phyloP scores from a whole-genome alignment of 2,329 filamentous ascomycete genomes.

The Arthrobotrys musiformis region DNA sequence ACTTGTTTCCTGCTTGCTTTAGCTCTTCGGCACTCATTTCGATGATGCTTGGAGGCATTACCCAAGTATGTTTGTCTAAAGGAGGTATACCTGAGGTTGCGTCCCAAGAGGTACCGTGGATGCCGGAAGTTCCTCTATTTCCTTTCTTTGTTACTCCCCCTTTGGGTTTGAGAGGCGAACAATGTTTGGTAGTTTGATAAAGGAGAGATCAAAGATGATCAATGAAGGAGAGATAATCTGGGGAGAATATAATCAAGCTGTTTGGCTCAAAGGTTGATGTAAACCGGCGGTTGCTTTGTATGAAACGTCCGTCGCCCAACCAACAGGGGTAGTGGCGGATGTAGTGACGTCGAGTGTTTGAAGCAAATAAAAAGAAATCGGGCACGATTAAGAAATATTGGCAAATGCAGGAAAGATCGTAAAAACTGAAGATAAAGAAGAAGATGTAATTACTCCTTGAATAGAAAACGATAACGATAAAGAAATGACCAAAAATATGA shows the following conservation, averaged over 20 bases:
- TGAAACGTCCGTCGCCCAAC: background rate
- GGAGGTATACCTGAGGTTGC: background rate
- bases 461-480: background rate
- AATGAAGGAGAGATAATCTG: background rate
- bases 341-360: background rate
- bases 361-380: background rate
- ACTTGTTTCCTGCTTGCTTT: slow-evolving; percentile 58
- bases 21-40: slow-evolving; percentile 57
- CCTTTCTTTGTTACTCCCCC: background rate
- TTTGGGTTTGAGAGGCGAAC: background rate
- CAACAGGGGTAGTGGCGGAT: background rate
- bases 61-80: background rate
- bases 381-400: background rate
- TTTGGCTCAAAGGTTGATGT: background rate
- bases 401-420: background rate
- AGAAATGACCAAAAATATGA: background rate
- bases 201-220: background rate
- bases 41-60: slow-evolving; percentile 38
- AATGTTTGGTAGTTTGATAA: background rate
- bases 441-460: background rate
- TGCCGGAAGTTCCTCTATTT: background rate
- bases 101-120: background rate
- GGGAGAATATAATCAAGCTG: background rate
- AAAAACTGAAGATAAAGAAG: background rate
- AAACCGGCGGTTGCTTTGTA: background rate